Base-by-base conservation (phyloP, 495 filamentous ascomycete species). In the Lindgomyces ingoldianus region DNA sequence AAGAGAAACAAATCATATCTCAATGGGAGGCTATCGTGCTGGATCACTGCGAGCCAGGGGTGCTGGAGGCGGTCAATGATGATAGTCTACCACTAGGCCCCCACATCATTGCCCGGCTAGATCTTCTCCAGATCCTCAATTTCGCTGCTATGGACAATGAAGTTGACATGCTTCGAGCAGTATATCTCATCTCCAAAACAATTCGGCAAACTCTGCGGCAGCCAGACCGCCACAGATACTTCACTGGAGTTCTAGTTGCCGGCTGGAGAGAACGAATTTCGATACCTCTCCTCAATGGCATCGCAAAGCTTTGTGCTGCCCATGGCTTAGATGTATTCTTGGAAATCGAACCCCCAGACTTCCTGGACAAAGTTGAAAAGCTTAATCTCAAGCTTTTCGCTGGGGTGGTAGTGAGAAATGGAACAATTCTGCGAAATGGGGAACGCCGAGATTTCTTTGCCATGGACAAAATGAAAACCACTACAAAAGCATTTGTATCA, bases 401-500 rank as follows among this genome's bases (percentile, higher is more conserved):
- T 2, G 76, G 76, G 4, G 24, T 78, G 4, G 63, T 78, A n/a
- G 67, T 74, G 16, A 67, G 71, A n/a, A 79, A 79, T 61, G 75
- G 48, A 0, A 75, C 69, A 11, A 75, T 78, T 3, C 71, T 70
- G 11, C 44, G 48, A 6, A 68, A 75, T 79, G 60, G 79, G 74
- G 60, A 77, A 50, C 24, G 55, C 55, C 45, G 74, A 72, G 72
- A 78, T 55, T 79, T 72, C 60, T 78, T 77, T 68, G 68, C 69
- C 27, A 77, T 78, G 76, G 64, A 67, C 6, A 64, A 71, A 49
- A 70, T 78, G 70, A 72, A 72, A 19, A 56, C 56, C 27, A 70
- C 41, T 62, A 81, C 30, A 70, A 83, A 83, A 54, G 80, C 81
- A 1, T 82, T 85, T 51, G 82, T 83, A 18, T 81, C 80, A 1